Evolutionary conservation across 768 basidiomycete species (phyloP), one percentile per base, ranked within the genome.

Genomic region (Chalciporus chontae): DNA sequence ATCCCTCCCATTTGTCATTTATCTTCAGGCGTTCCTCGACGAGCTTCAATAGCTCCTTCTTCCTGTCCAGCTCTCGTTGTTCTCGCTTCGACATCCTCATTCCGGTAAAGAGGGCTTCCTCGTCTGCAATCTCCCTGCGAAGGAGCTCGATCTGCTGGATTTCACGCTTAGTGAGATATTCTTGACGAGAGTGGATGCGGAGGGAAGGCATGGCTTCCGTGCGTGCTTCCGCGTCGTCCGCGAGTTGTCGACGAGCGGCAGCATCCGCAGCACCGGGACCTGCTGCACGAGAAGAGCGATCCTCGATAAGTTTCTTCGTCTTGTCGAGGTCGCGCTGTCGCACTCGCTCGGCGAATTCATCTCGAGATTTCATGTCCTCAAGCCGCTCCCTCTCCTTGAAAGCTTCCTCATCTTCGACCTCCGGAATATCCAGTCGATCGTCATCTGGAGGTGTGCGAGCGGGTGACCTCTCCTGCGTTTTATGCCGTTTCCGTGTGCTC

Each of bases 141-240:
- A 98, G 73, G 13, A 99, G 77, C 61, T 98, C 96, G 57, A 98
- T 87, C 67, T 94, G 91, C 69, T 99, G 96, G 31, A 88, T 74
- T 74, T 99, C 96, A 62, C 96, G 88, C 65, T 98, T 98, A 19
- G 91, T 88, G 54, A 99, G 78, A 63, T 99, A 99, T 68, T 94
- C 91, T 65, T 98, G 90, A 46, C 96, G 85, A 2, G 94, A 94
- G 59, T 87, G 90, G 50, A 89, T 75, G 37, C 96, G 84, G 7
- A 98, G 76, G 11, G 83, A 84, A 1, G 94, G 83, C 18, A 85
- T 65, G 47, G 80, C 81, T 44, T 61, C 50, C 3, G 58, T 56
- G 40, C 83, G 79, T 26, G 82, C 82, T 54, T 78, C 77, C 7
- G 76, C 55, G 63, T 93, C 87, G 56, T 96, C 91, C 15, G 89